These are phyloP conservation scores for Apiospora phragmitis DNA, from an alignment of 2,329 filamentous ascomycete genomes.

Conservation along the genomic window DNA sequence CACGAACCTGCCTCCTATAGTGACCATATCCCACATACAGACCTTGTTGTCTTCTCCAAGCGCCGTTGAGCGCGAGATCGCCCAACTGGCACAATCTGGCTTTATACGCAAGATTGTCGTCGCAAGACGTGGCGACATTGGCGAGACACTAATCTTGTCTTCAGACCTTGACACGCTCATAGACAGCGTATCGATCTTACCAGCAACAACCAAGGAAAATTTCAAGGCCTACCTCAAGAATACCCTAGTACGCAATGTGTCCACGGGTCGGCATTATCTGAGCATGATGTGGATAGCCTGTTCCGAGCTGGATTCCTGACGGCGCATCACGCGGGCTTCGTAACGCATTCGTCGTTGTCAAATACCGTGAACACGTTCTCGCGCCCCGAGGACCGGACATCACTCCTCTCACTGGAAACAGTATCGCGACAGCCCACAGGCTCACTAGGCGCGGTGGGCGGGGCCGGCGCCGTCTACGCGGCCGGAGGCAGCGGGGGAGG, in stretches of 20 bases:
- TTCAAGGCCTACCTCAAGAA: slow-evolving; percentile 53
- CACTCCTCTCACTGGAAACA: slow-evolving; percentile 60
- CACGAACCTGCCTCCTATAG: slow-evolving; percentile 59
- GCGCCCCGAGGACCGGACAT: slow-evolving; percentile 54
- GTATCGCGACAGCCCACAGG: slow-evolving; percentile 69
- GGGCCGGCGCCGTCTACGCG: slow-evolving; percentile 62
- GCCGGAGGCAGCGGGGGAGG: slow-evolving; percentile 55
- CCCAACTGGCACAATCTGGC: slow-evolving; percentile 57
- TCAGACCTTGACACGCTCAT: slow-evolving; percentile 56
- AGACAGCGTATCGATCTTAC: slow-evolving; percentile 33
- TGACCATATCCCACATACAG: slow-evolving; percentile 66
- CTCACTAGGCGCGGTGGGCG: slow-evolving; percentile 68
- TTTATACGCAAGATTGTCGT: slow-evolving; percentile 62
- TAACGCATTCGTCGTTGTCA: slow-evolving; percentile 32
- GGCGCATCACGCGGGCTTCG: slow-evolving; percentile 37
- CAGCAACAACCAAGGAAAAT: slow-evolving; percentile 44
- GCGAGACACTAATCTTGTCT: slow-evolving; percentile 64
- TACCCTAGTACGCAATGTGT: slow-evolving; percentile 48
- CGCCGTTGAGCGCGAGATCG: slow-evolving; percentile 66
- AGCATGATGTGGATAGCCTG: slow-evolving; percentile 44
- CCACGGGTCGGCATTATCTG: slow-evolving; percentile 27
- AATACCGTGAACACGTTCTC: slow-evolving; percentile 41
- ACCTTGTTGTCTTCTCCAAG: slow-evolving; percentile 64
- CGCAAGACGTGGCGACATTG: slow-evolving; percentile 59
- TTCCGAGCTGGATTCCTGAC: slow-evolving; percentile 70